These are phyloP conservation scores for Plicaturopsis crispa DNA, from an alignment of 768 basidiomycete genomes.

Conservation along the genomic window DNA sequence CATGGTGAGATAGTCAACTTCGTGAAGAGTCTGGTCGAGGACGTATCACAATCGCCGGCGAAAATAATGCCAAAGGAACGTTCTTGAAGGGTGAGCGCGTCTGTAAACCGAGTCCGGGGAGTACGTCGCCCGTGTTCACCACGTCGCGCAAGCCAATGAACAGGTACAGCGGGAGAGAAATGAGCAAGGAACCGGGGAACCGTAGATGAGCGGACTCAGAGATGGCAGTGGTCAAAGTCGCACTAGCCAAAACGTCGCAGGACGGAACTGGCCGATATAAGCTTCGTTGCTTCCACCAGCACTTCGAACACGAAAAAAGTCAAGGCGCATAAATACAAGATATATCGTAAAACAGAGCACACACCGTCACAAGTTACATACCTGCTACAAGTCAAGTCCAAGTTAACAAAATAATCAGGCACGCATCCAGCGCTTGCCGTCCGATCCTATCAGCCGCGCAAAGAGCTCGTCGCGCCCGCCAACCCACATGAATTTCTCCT, in stretches of 20 bases:
- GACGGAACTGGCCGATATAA: too few species aligned
- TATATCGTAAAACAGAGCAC: too few species aligned
- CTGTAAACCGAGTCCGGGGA: slow-evolving; percentile 3
- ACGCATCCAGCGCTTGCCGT: slow-evolving; percentile 42
- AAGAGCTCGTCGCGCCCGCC: slow-evolving; percentile 60
- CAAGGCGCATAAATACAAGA: too few species aligned
- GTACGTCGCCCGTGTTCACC: too few species aligned
- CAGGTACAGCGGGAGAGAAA: not conserved
- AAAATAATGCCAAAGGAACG: not conserved
- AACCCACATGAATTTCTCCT: slow-evolving; percentile 54
- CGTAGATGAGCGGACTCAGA: too few species aligned
- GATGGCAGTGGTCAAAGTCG: too few species aligned
- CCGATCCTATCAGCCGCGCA: slow-evolving; percentile 48
- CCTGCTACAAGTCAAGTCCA: too few species aligned
- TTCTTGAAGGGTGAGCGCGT: not conserved
- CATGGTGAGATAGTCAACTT: slow-evolving; percentile 33
- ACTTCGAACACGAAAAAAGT: too few species aligned
- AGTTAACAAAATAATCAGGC: slow-evolving; percentile 25
- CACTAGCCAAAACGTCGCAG: too few species aligned
- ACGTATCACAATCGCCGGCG: not conserved
- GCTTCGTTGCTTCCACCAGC: too few species aligned
- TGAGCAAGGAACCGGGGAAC: too few species aligned
- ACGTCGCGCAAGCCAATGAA: slow-evolving; percentile 2
- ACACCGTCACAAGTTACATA: too few species aligned
- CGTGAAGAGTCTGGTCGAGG: slow-evolving; percentile 1